These are phyloP conservation scores for Fusarium sp. DNA, from an alignment of 2,329 filamentous ascomycete species.

Conservation along the genomic window DNA sequence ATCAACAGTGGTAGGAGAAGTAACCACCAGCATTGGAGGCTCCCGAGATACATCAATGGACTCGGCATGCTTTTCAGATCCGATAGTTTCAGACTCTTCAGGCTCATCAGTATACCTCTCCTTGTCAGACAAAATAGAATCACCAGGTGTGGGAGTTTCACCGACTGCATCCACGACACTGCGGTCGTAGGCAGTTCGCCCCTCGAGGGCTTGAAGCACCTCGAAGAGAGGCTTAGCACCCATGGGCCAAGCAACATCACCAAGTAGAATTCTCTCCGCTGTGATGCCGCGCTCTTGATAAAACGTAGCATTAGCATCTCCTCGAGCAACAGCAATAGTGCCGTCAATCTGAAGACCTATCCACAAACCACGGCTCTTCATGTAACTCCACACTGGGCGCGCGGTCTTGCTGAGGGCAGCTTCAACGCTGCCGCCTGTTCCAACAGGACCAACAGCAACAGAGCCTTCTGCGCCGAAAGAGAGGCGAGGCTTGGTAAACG, in stretches of 20 bases:
- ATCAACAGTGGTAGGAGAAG: not conserved
- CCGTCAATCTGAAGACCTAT: slow-evolving; percentile 84
- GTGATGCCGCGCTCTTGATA: slow-evolving; percentile 69
- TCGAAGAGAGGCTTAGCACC: slow-evolving; percentile 54
- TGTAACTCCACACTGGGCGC: slow-evolving; percentile 81
- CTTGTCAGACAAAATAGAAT: slow-evolving; percentile 48
- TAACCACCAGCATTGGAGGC: not conserved
- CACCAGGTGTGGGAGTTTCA: slow-evolving; percentile 35
- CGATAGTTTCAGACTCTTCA: not conserved
- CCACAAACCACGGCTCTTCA: slow-evolving; percentile 84
- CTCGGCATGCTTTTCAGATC: slow-evolving; percentile 47
- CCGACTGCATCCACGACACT: slow-evolving; percentile 46
- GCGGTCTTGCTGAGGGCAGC: slow-evolving; percentile 47
- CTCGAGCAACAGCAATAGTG: slow-evolving; percentile 79
- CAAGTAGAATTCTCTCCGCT: slow-evolving; percentile 51
- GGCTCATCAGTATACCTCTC: slow-evolving; percentile 34
- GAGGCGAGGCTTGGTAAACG: slow-evolving; percentile 73
- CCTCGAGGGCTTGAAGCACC: slow-evolving; percentile 55
- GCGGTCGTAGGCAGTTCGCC: slow-evolving; percentile 43
- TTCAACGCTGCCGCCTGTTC: slow-evolving; percentile 70
- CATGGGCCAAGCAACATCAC: slow-evolving; percentile 55
- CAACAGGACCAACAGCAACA: slow-evolving; percentile 67
- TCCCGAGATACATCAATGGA: slow-evolving; percentile 20
- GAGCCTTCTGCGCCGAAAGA: slow-evolving; percentile 78
- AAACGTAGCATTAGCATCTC: slow-evolving; percentile 82